Conservation (phyloP, 2,329 filamentous ascomycete species). For the Ophiocordyceps camponoti-saundersi region DNA sequence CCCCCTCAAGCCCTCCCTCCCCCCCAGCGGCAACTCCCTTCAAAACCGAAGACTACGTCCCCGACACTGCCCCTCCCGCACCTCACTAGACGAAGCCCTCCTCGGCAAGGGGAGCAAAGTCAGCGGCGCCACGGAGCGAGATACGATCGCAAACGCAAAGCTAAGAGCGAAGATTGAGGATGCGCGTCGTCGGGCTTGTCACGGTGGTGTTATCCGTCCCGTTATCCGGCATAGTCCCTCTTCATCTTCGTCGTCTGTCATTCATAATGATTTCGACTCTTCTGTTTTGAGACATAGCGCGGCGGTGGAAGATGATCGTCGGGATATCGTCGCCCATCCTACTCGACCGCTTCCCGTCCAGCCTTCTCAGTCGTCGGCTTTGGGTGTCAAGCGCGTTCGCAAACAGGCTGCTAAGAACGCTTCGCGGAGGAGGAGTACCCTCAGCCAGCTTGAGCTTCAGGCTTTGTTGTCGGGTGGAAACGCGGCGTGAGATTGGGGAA, state of each 20-base stretch:
- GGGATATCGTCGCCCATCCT: too few relatives aligned
- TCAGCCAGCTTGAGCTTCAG: slow-evolving; percentile 61
- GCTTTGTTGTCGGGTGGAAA: slow-evolving; percentile 33
- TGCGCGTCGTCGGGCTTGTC: too few relatives aligned
- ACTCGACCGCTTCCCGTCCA: too few relatives aligned
- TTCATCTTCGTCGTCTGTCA: too few relatives aligned
- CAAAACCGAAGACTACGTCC: background rate
- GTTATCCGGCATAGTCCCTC: too few relatives aligned
- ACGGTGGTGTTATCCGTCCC: too few relatives aligned
- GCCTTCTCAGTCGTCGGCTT: too few relatives aligned
- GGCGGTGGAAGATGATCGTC: too few relatives aligned
- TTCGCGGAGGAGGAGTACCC: slow-evolving; percentile 52
- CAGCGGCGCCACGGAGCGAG: slow-evolving; percentile 39
- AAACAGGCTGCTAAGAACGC: slow-evolving; percentile 32
- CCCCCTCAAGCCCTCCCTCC: slow-evolving; percentile 30
- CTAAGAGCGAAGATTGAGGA: slow-evolving; percentile 7
- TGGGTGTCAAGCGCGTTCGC: slow-evolving; percentile 25
- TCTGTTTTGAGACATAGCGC: too few relatives aligned
- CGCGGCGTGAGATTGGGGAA: slow-evolving; percentile 19
- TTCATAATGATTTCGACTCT: too few relatives aligned
- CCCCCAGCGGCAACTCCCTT: background rate
- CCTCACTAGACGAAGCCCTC: slow-evolving; percentile 17
- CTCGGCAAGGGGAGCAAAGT: slow-evolving; percentile 2
- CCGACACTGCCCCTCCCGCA: slow-evolving; percentile 9
- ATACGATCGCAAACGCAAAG: slow-evolving; percentile 44